These are phyloP conservation scores for Cetradonia linearis DNA, from an alignment of 495 filamentous ascomycete genomes.

Conservation along the genomic window DNA sequence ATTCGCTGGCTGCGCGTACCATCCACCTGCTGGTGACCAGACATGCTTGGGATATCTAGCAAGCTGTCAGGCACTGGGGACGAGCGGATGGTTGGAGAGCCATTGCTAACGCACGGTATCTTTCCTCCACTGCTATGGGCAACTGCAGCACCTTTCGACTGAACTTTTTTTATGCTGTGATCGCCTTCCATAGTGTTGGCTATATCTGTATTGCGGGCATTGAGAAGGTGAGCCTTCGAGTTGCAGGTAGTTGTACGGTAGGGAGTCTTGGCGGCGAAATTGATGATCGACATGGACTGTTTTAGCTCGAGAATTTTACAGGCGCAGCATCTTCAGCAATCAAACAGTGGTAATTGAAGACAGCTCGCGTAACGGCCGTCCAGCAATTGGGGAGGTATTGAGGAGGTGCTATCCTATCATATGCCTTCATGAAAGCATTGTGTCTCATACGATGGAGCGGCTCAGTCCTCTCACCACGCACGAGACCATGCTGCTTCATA, in stretches of 20 bases:
- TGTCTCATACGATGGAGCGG: conserved; percentile 59
- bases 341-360: neutral
- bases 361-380: neutral
- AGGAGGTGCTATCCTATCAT: neutral
- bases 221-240: neutral
- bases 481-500: conserved; percentile 37
- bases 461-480: conserved; percentile 53
- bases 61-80: conserved; percentile 1
- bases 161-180: conserved; percentile 22
- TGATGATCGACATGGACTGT: conserved; percentile 16
- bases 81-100: neutral
- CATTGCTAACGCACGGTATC: conserved; percentile 62
- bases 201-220: no score
- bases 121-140: conserved; percentile 50
- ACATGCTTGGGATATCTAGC: conserved; percentile 94
- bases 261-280: conserved; percentile 10
- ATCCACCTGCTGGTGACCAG: conserved; percentile 96
- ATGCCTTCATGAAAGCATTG: conserved; percentile 56
- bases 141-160: conserved; percentile 23
- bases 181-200: conserved; percentile 19
- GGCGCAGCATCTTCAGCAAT: neutral
- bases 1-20: conserved; percentile 89
- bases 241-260: conserved; percentile 1
- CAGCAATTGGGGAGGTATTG: conserved; percentile 10
- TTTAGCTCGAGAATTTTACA: conserved; percentile 16